Percentiles rank a stretch among this genome's conserved stretches.
Evolutionary conservation across 2,329 filamentous ascomycete genomes (phyloP).

Genomic region (Aspergillus costaricaensis): DNA sequence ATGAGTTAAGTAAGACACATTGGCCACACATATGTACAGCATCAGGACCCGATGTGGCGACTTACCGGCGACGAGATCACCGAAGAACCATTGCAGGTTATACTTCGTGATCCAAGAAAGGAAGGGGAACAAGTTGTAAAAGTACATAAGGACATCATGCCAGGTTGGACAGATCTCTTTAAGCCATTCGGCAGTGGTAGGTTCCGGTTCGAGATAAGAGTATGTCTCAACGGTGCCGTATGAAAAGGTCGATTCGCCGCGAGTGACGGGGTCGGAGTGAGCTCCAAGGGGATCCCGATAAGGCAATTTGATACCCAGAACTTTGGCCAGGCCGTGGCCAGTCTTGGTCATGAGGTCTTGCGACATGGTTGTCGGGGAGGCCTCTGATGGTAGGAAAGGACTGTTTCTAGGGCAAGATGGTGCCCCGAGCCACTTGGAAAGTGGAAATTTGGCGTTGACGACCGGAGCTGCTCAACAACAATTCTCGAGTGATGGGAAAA

Average conservation of each 20-base stretch:
- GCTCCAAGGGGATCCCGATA: constrained; percentile 60
- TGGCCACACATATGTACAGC: background rate
- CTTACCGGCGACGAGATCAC: constrained; percentile 85
- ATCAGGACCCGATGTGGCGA: background rate
- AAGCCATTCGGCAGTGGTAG: constrained; percentile 73
- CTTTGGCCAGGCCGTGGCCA: constrained; percentile 74
- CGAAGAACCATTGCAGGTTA: constrained; percentile 83
- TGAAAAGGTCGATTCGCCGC: constrained; percentile 79
- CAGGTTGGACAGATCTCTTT: constrained; percentile 62
- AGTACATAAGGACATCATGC: constrained; percentile 60
- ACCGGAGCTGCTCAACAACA: background rate
- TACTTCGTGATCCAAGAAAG: constrained; percentile 85
- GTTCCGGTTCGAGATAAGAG: constrained; percentile 79
- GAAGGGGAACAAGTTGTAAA: constrained; percentile 80
- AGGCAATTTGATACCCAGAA: constrained; percentile 78
- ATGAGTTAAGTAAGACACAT: background rate
- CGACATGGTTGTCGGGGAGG: constrained; percentile 33
- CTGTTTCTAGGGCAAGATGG: background rate
- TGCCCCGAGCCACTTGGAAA: constrained; percentile 2
- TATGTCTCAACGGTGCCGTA: constrained; percentile 73
- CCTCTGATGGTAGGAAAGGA: background rate
- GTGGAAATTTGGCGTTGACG: background rate
- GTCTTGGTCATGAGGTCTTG: constrained; percentile 54
- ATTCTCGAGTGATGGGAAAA: background rate
- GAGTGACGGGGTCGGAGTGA: constrained; percentile 63